Conservation (phyloP, 2,329 filamentous ascomycete species). For the Penicillium sumatraense region DNA sequence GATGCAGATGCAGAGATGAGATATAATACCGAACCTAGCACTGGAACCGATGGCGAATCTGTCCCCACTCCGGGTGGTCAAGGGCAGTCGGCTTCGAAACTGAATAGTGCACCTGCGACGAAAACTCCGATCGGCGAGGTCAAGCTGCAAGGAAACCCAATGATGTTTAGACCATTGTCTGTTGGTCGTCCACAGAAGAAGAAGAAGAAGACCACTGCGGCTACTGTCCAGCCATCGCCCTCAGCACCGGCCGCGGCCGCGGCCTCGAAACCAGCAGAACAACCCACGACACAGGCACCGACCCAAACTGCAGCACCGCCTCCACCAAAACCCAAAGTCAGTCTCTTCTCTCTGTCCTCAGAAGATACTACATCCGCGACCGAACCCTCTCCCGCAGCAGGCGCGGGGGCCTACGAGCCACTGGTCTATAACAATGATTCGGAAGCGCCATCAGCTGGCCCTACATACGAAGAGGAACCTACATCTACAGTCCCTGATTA, state of each 20-base stretch:
- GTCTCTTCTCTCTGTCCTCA: slow-evolving; percentile 47
- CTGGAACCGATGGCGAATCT: slow-evolving; percentile 40
- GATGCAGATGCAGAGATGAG: slow-evolving; percentile 52
- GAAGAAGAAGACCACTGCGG: slow-evolving; percentile 63
- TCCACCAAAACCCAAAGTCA: slow-evolving; percentile 48
- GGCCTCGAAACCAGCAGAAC: slow-evolving; percentile 13
- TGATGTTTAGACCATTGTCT: slow-evolving; percentile 88
- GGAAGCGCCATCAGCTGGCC: slow-evolving; percentile 25
- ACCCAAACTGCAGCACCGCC: slow-evolving; percentile 23
- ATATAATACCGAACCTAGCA: slow-evolving; percentile 30
- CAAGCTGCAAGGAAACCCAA: slow-evolving; percentile 72
- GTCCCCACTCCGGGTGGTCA: slow-evolving; percentile 33
- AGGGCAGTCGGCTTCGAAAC: slow-evolving; percentile 1
- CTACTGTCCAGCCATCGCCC: slow-evolving; percentile 26
- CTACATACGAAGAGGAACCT: slow-evolving; percentile 13
- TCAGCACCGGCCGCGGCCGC: slow-evolving; percentile 11
- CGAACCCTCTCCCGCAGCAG: slow-evolving; percentile 12
- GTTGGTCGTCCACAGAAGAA: slow-evolving; percentile 76
- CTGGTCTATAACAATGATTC: slow-evolving; percentile 43
- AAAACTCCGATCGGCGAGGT: slow-evolving; percentile 35
- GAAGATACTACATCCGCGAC: slow-evolving; percentile 26
- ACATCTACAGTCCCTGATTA: slow-evolving; percentile 10
- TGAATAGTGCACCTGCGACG: slow-evolving; percentile 10
- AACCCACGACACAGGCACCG: slow-evolving; percentile 22
- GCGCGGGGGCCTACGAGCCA: slow-evolving; percentile 44